Percentiles rank a stretch among this genome's conserved stretches.
Conservation (phyloP, 352 stramenopile genomes). For the Phytopythium sindhum region DNA sequence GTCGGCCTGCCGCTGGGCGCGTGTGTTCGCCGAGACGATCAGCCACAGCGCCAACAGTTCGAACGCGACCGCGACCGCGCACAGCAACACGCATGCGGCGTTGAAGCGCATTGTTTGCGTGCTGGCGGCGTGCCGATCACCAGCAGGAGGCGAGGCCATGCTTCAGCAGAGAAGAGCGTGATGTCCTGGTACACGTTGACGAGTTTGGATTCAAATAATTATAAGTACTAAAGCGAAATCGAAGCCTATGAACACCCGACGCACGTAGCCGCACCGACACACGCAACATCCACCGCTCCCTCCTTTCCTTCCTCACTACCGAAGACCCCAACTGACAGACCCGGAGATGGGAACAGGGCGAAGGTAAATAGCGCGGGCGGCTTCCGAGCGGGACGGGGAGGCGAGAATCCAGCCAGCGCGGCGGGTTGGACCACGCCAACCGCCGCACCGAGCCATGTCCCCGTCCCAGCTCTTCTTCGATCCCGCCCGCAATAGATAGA, state of each 20-base stretch:
- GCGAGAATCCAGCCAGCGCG: slow-evolving; percentile 8
- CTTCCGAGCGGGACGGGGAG: slow-evolving; percentile 8
- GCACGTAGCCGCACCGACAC: neutral
- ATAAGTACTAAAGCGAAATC: neutral
- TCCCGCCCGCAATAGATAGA: slow-evolving; percentile 10
- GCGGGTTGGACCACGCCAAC: neutral
- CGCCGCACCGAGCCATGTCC: slow-evolving; percentile 1
- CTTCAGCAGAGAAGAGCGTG: neutral
- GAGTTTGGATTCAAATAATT: slow-evolving; percentile 4
- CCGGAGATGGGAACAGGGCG: slow-evolving; percentile 1
- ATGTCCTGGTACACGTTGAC: neutral
- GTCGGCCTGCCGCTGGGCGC: slow-evolving; percentile 17
- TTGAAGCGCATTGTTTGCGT: slow-evolving; percentile 18
- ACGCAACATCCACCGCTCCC: neutral
- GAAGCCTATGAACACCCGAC: neutral
- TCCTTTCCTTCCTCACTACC: neutral
- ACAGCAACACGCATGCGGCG: neutral
- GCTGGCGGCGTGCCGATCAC: no score
- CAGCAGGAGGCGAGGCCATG: neutral
- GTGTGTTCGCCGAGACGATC: slow-evolving; percentile 20
- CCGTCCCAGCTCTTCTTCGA: slow-evolving; percentile 5
- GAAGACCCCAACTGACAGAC: neutral
- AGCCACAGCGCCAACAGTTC: slow-evolving; percentile 16
- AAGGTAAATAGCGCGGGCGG: slow-evolving; percentile 2
- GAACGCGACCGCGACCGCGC: neutral